Base-by-base conservation (phyloP, 192 early-diverging fungal species). In the Mortierella alpina region DNA sequence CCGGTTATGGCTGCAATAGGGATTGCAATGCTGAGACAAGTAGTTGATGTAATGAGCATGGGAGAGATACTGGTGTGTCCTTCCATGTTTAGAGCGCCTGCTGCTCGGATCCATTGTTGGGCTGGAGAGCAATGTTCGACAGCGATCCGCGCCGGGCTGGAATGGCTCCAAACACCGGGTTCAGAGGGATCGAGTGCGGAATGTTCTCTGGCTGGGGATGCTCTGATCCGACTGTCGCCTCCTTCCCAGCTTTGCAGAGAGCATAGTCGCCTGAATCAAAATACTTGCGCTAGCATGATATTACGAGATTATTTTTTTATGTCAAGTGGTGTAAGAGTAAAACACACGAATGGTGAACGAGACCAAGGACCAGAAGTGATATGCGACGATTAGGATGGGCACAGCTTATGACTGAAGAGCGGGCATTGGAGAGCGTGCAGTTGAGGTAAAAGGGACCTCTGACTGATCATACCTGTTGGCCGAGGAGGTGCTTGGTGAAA, bases 211-310 rank as follows among this genome's bases (percentile, higher is more conserved):
- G 96, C 46, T 92, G 92, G 40, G 98, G 98, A 81, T 97, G 96
- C 72, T 93, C 88, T 40, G 93, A 91, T 40, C 98, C 97, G 17
- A 94, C 94, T 8, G 91, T 87, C 5, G 88, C 90, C 8, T 83
- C 84, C 75, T 96, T 96, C 40, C 98, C 98, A 11, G 96, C 98
- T 86, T 98, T 96, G 46, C 90, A 92, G 70, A 99, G 72, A 3
- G 96, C 96, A 84, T 99, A 99, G 86, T 99, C 98, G 47, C 98
- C 98, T 57, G 96, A 97, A 85, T 99, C 98, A 91, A 99, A 99
- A 86, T 96, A 99, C 75, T 98, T 98, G 70, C 98, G 92, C 82
- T 98, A 92, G 85, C 89, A n/a, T 20, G 17, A 31, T 31, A 31
- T 31, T 13, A 23, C 14, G 22, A 23, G 20, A 31, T 31, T 59